Conservation (phyloP, 306 rosid species). For the Argentina anserina region DNA sequence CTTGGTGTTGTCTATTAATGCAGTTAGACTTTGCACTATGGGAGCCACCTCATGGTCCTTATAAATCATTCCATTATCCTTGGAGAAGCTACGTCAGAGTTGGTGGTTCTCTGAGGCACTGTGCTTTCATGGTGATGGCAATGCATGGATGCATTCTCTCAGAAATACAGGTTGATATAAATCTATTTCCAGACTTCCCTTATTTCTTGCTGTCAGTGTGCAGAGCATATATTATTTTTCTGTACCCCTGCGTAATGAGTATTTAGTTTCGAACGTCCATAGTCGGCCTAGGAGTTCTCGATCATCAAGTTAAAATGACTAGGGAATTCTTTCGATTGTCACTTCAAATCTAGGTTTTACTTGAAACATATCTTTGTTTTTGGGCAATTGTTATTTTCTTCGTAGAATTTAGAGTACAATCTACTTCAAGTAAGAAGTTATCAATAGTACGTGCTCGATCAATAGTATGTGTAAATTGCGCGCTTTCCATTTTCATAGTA, state of each 20-base stretch:
- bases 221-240: too few species aligned
- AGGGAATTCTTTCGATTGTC: too few species aligned
- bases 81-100: constrained; percentile 61
- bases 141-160: constrained; percentile 83
- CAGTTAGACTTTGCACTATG: constrained; percentile 73
- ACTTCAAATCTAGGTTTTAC: too few species aligned
- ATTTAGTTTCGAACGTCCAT: too few species aligned
- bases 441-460: too few species aligned
- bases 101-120: constrained; percentile 73
- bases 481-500: constrained; percentile 5
- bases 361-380: too few species aligned
- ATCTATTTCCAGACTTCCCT: background rate
- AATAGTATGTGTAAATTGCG: too few species aligned
- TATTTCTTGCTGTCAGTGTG: too few species aligned
- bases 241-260: too few species aligned
- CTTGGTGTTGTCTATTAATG: background rate
- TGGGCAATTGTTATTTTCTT: background rate
- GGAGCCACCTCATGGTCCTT: constrained; percentile 87
- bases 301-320: too few species aligned
- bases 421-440: too few species aligned
- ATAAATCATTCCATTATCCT: constrained; percentile 55
- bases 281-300: too few species aligned
- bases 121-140: constrained; percentile 80
- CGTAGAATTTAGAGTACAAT: background rate
- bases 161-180: constrained; percentile 63